Base-by-base conservation (phyloP, 345 rosid genomes). In the Trapa incisa region DNA sequence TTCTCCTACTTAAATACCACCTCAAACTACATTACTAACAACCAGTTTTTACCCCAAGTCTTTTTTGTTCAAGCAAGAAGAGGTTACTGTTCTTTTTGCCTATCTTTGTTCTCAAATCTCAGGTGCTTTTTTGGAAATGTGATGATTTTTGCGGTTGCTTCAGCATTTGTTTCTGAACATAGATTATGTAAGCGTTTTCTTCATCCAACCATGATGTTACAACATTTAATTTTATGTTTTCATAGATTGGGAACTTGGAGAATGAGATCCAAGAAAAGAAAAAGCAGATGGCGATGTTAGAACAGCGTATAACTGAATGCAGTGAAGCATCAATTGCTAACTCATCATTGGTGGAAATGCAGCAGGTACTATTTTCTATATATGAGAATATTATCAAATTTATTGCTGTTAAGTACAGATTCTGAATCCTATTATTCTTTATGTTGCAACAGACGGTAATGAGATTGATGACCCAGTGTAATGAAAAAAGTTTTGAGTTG, bases 271-370 rank as follows among this genome's bases (percentile, higher is more conserved):
- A 80, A 71, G 98, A 91, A 75, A 95, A 89, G 84, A 85, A 71
- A 81, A 87, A 86, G 82, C 96, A 95, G 81, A 87, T 89, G 96
- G 82, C 83, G 65, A 84, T 74, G 43, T 71, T 95, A 61, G 99
- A 95, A 77, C 96, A 86, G 65, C 94, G 80, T 66, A 87, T 95
- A 53, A 84, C 80, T 76, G 98, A 91, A 80, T 89, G 87, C 70
- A 94, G 96, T 62, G 97, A 95, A 83, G 96, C 96, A 67, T 95
- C 96, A 67, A 77, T 91, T 70, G 84, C 96, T 67, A 89, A 95
- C 77, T 92, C 96, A 66, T 91, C 99, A 22, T 47, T 85, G 67
- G 88, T 91, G 67, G 98, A 95, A 73, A 87, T 89, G 99, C 99
- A 95, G 80, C 96, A 89, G 97, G 99, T 89, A 74, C 43, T 47